Evolutionary conservation across 495 filamentous ascomycete genomes (phyloP).

Genomic region (Extremus antarcticus): DNA sequence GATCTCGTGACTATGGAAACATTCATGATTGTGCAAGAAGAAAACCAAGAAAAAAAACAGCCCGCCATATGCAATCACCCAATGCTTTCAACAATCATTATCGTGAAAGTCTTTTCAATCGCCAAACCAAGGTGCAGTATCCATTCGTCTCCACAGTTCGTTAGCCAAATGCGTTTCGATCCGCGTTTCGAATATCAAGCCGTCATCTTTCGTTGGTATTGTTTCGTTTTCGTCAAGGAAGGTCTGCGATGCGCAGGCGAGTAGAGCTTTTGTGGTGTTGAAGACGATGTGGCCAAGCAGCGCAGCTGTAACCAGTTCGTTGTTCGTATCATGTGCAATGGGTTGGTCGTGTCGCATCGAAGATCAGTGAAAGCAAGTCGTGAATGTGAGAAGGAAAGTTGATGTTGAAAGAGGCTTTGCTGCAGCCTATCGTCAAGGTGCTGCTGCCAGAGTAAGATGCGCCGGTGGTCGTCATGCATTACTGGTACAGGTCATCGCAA

Average conservation of each 20-base stretch:
- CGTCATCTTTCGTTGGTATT: not conserved
- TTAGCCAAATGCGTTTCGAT: not conserved
- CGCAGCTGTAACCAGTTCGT: not conserved
- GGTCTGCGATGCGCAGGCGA: too few species aligned
- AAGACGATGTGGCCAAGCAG: not conserved
- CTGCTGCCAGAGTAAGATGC: not conserved
- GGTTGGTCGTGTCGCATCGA: not conserved
- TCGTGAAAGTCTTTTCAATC: not conserved
- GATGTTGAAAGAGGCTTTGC: not conserved
- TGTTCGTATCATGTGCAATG: not conserved
- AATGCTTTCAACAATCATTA: too few species aligned
- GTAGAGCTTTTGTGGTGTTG: not conserved
- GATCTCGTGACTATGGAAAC: too few species aligned
- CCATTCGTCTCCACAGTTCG: not conserved
- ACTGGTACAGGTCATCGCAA: not conserved
- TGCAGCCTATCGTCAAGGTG: not conserved
- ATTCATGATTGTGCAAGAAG: too few species aligned
- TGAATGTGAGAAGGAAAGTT: not conserved
- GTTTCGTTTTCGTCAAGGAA: not conserved
- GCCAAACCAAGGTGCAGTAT: not conserved
- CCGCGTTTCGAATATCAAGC: not conserved
- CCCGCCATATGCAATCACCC: too few species aligned
- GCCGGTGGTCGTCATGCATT: not conserved
- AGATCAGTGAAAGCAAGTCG: not conserved
- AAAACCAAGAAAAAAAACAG: too few species aligned